Evolutionary conservation across 345 rosid species (phyloP).

Genomic region (Erucastrum elatum): DNA sequence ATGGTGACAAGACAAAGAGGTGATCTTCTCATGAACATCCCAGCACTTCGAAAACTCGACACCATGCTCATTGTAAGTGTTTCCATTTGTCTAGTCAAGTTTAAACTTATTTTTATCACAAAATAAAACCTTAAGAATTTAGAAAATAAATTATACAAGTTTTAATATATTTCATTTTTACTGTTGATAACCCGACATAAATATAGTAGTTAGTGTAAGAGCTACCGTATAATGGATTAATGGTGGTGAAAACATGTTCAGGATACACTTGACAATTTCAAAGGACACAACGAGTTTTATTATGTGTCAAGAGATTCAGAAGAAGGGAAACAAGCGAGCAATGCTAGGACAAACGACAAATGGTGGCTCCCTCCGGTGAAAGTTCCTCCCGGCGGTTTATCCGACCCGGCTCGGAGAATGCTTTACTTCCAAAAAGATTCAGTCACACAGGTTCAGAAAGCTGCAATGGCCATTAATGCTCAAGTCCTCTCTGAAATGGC

Average conservation of each 20-base stretch:
- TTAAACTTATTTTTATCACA: not conserved
- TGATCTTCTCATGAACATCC: constrained; percentile 83
- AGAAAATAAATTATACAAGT: not conserved
- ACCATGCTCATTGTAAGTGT: constrained; percentile 75
- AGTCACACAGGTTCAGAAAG: constrained; percentile 95
- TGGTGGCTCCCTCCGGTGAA: constrained; percentile 95
- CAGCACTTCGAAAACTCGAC: constrained; percentile 85
- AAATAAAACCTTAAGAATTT: not conserved
- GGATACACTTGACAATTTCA: constrained; percentile 73
- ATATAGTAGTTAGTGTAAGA: constrained; percentile 2
- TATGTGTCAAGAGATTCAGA: constrained; percentile 71
- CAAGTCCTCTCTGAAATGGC: constrained; percentile 89
- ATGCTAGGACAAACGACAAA: constrained; percentile 61
- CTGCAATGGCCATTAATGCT: constrained; percentile 97
- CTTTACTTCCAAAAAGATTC: constrained; percentile 79
- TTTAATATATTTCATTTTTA: not conserved
- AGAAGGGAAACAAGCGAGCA: constrained; percentile 45
- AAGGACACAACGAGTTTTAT: constrained; percentile 77
- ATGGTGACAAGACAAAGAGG: constrained; percentile 86
- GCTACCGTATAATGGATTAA: constrained; percentile 3
- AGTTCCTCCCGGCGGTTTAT: constrained; percentile 71
- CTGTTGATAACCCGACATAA: not conserved
- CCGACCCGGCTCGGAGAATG: constrained; percentile 64
- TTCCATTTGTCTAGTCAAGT: not conserved
- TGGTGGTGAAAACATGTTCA: constrained; percentile 33